Conservation (phyloP, 768 basidiomycete species). For the Phlegmacium glaucopus region DNA sequence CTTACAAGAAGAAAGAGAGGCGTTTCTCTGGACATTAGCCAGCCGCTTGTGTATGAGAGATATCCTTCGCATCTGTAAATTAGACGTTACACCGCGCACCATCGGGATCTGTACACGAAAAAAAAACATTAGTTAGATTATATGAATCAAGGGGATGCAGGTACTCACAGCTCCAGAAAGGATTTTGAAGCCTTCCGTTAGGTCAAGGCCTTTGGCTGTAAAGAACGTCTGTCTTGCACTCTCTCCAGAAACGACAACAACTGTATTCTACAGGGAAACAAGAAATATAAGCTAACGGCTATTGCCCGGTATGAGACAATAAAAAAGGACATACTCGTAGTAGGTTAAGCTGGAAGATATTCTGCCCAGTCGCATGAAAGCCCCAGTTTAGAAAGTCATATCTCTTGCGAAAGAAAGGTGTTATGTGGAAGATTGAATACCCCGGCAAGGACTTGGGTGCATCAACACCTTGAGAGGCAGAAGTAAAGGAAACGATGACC, state of each 20-base stretch:
- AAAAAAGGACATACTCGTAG: slow-evolving; percentile 47
- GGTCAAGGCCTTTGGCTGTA: slow-evolving; percentile 64
- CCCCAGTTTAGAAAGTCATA: slow-evolving; percentile 74
- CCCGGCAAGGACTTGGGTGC: slow-evolving; percentile 58
- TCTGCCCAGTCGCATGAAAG: slow-evolving; percentile 63
- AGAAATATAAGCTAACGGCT: slow-evolving; percentile 6
- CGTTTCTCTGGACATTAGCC: slow-evolving; percentile 57
- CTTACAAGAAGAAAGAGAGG: slow-evolving; percentile 59
- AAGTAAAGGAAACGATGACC: slow-evolving; percentile 41
- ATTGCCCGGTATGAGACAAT: slow-evolving; percentile 8
- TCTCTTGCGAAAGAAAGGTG: slow-evolving; percentile 65
- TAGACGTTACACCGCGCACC: slow-evolving; percentile 71
- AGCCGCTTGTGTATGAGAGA: slow-evolving; percentile 72
- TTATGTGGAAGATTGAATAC: slow-evolving; percentile 51
- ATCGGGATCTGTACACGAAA: slow-evolving; percentile 57
- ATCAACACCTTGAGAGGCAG: slow-evolving; percentile 44
- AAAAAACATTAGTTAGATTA: slow-evolving; percentile 17
- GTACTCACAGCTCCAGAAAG: slow-evolving; percentile 71
- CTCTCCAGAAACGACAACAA: slow-evolving; percentile 76
- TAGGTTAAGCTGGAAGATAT: slow-evolving; percentile 67
- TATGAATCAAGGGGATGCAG: slow-evolving; percentile 10
- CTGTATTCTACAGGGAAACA: slow-evolving; percentile 50
- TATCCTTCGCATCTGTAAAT: slow-evolving; percentile 59
- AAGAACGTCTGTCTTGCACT: slow-evolving; percentile 68
- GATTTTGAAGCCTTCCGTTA: slow-evolving; percentile 77